phyloP scores from a whole-genome alignment of 257 asterid species.

The Solanum chmielewskii region DNA sequence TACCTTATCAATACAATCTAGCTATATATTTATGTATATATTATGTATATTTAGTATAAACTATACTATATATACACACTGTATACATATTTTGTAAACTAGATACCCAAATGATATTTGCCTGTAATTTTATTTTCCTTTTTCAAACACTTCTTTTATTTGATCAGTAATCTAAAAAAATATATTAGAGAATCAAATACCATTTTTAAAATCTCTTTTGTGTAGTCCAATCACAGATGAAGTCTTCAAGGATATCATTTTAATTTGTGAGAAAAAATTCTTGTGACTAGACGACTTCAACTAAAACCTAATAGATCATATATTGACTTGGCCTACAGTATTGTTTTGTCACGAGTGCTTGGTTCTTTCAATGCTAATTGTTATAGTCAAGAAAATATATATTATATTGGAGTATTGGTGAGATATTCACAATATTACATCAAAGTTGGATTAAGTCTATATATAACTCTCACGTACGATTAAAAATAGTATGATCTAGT shows the following conservation, averaged over 20 bases:
- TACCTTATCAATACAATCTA: not conserved
- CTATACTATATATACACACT: not conserved
- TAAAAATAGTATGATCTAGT: not conserved
- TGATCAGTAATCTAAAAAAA: not conserved
- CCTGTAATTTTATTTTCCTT: not conserved
- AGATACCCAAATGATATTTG: not conserved
- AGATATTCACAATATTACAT: not conserved
- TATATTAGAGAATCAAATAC: not conserved
- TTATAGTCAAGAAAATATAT: not conserved
- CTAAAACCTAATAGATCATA: not conserved
- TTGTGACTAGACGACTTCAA: not conserved
- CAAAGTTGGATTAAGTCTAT: not conserved
- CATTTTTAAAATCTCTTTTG: not conserved
- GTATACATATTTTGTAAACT: not conserved
- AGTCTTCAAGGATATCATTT: not conserved
- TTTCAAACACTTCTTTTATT: not conserved
- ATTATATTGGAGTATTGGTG: not conserved
- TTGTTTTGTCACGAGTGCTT: not conserved
- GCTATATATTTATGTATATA: not conserved
- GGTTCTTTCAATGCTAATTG: not conserved
- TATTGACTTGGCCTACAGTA: not conserved
- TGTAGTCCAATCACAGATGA: not conserved
- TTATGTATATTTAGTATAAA: not conserved
- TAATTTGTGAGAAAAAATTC: not conserved
- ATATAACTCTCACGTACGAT: no score